phyloP scores from a whole-genome alignment of 2,329 filamentous ascomycete genomes.

The Fusarium albosuccineum region DNA sequence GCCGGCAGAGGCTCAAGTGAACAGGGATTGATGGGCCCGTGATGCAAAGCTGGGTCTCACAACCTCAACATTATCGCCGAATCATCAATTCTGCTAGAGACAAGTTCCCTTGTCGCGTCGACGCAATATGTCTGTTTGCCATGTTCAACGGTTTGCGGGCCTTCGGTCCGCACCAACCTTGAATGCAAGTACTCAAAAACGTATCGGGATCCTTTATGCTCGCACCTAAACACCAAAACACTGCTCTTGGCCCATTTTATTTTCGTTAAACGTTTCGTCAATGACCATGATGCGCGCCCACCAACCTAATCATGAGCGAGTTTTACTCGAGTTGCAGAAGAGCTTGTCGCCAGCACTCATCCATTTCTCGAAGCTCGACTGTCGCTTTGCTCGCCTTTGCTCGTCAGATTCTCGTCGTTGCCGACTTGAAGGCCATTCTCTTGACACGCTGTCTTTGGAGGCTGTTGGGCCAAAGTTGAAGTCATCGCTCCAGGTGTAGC shows the following conservation, averaged over 20 bases:
- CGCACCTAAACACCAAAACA: slow-evolving; percentile 7
- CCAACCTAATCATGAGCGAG: slow-evolving; percentile 13
- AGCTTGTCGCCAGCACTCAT: slow-evolving; percentile 42
- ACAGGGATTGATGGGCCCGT: background rate
- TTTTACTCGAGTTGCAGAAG: slow-evolving; percentile 35
- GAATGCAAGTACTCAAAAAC: slow-evolving; percentile 4
- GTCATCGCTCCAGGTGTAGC: slow-evolving; percentile 17
- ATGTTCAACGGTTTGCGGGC: background rate
- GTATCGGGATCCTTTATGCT: slow-evolving; percentile 10
- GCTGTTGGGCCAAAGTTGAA: background rate
- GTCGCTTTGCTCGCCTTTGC: slow-evolving; percentile 34
- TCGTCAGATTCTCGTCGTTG: slow-evolving; percentile 13
- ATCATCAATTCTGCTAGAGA: slow-evolving; percentile 11
- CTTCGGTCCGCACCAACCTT: background rate
- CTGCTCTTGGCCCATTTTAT: slow-evolving; percentile 1
- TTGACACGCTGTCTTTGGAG: background rate
- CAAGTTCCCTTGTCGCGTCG: background rate
- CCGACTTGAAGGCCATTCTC: slow-evolving; percentile 5
- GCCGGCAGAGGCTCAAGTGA: background rate
- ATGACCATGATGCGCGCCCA: background rate
- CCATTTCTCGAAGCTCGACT: slow-evolving; percentile 41
- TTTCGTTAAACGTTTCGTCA: background rate
- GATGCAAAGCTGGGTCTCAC: slow-evolving; percentile 3
- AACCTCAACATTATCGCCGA: background rate
- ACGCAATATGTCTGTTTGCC: background rate